Percentiles rank a stretch among this genome's conserved stretches.
Evolutionary conservation across 2,329 filamentous ascomycete genomes (phyloP).

Genomic region (Monascus ruber): DNA sequence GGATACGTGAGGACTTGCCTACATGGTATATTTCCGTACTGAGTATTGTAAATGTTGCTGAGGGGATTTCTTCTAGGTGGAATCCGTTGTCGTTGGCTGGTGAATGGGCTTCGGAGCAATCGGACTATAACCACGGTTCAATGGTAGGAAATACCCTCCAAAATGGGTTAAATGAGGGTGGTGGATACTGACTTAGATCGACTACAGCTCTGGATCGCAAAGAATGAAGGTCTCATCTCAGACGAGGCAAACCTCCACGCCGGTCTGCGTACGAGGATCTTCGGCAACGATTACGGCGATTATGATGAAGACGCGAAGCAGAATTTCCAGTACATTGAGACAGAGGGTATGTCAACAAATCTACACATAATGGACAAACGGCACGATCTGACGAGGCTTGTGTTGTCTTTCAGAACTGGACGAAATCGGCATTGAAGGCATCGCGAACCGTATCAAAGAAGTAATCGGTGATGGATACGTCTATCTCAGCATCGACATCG

Average conservation of each 20-base stretch:
- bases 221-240: too few relatives aligned
- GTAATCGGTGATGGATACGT: constrained; percentile 38
- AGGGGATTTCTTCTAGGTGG: constrained; percentile 22
- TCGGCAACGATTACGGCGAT: too few relatives aligned
- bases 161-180: too few relatives aligned
- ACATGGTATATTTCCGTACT: constrained; percentile 33
- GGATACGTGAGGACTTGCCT: constrained; percentile 45
- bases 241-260: too few relatives aligned
- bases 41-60: constrained; percentile 32
- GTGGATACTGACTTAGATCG: too few relatives aligned
- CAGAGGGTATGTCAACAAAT: constrained; percentile 19
- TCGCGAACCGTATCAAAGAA: constrained; percentile 38
- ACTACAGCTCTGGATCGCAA: too few relatives aligned
- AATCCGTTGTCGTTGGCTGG: constrained; percentile 34
- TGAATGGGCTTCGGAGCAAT: too few relatives aligned
- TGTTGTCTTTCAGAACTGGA: constrained; percentile 44
- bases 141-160: too few relatives aligned
- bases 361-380: constrained; percentile 40
- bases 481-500: constrained; percentile 41
- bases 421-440: constrained; percentile 34
- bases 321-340: too few relatives aligned
- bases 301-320: too few relatives aligned
- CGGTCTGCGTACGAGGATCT: too few relatives aligned
- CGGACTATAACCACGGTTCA: too few relatives aligned
- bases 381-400: constrained; percentile 45